A percentile compares a stretch with the other conserved stretches of the same genome.
phyloP scores from a whole-genome alignment of 2,329 filamentous ascomycete genomes.

The Elsinoe batatas region DNA sequence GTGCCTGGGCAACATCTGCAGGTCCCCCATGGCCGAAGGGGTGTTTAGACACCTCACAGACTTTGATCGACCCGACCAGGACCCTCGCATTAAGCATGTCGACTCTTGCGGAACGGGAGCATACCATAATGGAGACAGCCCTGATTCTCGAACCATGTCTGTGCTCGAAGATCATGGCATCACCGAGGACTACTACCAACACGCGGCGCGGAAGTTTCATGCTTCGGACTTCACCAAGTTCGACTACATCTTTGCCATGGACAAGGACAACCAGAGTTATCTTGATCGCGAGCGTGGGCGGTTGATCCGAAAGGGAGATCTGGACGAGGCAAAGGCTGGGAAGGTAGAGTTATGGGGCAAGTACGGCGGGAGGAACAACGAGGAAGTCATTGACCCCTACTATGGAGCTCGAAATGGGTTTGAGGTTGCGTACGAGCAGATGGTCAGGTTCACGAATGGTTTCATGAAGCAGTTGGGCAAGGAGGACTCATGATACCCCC shows the following conservation, averaged over 20 bases:
- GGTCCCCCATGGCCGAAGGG: constrained; percentile 91
- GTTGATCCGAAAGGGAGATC: constrained; percentile 35
- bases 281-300: constrained; percentile 50
- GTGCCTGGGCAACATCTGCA: constrained; percentile 90
- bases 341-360: constrained; percentile 64
- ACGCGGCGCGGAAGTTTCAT: constrained; percentile 64
- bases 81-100: constrained; percentile 52
- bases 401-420: constrained; percentile 82
- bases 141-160: constrained; percentile 74
- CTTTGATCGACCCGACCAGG: constrained; percentile 38
- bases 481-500: constrained; percentile 15
- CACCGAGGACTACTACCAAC: constrained; percentile 53
- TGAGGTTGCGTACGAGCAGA: constrained; percentile 76
- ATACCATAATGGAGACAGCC: constrained; percentile 68
- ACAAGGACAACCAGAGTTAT: constrained; percentile 67
- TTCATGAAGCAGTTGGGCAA: constrained; percentile 55
- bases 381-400: constrained; percentile 81
- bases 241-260: constrained; percentile 95
- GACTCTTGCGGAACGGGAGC: constrained; percentile 87
- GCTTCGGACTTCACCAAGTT: constrained; percentile 68
- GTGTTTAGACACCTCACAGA: constrained; percentile 67
- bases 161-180: constrained; percentile 69
- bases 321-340: constrained; percentile 34
- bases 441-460: constrained; percentile 62
- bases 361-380: constrained; percentile 52